Base-by-base conservation (phyloP, 768 basidiomycete species). In the Cystoderma amianthinum region DNA sequence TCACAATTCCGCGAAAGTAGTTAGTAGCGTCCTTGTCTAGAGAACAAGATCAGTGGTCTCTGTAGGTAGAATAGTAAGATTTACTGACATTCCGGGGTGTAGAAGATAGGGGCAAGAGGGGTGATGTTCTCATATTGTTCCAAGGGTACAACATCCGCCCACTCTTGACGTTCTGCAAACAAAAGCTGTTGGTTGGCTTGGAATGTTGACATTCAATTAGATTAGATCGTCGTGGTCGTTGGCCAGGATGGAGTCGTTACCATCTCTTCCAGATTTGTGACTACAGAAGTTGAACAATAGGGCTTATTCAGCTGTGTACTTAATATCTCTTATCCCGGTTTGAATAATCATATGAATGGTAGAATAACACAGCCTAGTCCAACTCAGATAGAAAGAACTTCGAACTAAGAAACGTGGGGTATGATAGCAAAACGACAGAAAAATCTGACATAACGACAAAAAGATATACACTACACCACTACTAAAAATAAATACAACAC, bases 51-150 rank as follows among this genome's bases (percentile, higher is more conserved):
- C 18, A 18, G 39, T 7, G 30, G 16, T 30, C 39, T 21, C 9
- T 25, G 17, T 9, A 18, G 17, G 7, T 24, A 30, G 10, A 40
- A 13, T 28, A 24, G 22, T 12, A 42, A 16, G 6, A 16, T 7
- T 15, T 7, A 71, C 88, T 55, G 42, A 94, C 95, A 99, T 69
- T 92, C 84, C 28, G 70, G 68, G 3, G 80, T 78, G 55, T 99
- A 99, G 56, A 94, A 80, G 59, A 99, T 98, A 2, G 91, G 89
- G 0, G 91, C 94, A 32, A 98, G 69, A 1, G 92, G 86, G 45
- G 77, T 75, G 22, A 74, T 59, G 15, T 70, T 76, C 50, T 96
- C 93, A 43, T 87, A 84, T 52, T 98, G 95, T 16, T 77, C 68
- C 11, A 94, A 52, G 0, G 94, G 91, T 3, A 62, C 63, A 21